A percentile compares a stretch with the other conserved stretches of the same genome.
phyloP scores from a whole-genome alignment of 192 early-diverging fungal genomes.

The Coemansia sp. region DNA sequence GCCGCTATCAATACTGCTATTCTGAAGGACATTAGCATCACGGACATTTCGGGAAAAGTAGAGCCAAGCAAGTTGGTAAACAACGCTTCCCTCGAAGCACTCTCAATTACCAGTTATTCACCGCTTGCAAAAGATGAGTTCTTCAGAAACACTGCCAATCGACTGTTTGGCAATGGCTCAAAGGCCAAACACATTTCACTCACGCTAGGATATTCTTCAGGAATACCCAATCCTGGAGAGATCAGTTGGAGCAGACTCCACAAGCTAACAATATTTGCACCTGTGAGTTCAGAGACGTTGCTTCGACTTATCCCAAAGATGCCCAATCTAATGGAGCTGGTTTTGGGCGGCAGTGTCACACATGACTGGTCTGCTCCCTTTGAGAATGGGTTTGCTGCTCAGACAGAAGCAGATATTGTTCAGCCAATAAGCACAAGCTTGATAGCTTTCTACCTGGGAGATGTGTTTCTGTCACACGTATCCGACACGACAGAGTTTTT shows the following conservation, averaged over 20 bases:
- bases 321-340: background rate
- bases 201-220: background rate
- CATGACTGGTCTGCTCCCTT: background rate
- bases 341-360: background rate
- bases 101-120: background rate
- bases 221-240: background rate
- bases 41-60: background rate
- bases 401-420: background rate
- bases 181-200: background rate
- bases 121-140: background rate
- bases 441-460: background rate
- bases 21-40: background rate
- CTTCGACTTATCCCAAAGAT: background rate
- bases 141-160: background rate
- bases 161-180: background rate
- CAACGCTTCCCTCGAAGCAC: background rate
- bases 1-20: background rate
- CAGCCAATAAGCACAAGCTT: slow-evolving; percentile 3
- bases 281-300: background rate
- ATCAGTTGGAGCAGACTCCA: background rate
- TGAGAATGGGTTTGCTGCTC: background rate
- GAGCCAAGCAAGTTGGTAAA: background rate
- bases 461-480: background rate
- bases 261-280: background rate
- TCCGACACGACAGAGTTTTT: background rate